These are phyloP conservation scores for Coniosporium tulheliwenetii DNA, from an alignment of 2,329 filamentous ascomycete species.

Conservation along the genomic window DNA sequence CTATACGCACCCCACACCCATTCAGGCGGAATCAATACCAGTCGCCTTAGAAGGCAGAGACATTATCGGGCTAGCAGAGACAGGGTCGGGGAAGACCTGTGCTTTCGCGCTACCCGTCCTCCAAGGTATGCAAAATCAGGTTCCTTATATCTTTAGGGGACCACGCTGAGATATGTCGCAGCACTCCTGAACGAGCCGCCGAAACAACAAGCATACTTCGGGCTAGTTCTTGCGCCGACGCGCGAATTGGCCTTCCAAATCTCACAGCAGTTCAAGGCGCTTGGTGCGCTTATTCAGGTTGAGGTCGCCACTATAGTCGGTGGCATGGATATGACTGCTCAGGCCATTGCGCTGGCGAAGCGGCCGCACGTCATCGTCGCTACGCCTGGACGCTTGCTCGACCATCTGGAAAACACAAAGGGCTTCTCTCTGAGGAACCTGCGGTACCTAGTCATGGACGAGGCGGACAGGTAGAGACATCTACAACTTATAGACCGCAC, in stretches of 20 bases:
- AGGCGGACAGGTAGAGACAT: slow-evolving; percentile 46
- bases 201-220: slow-evolving; percentile 53
- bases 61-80: slow-evolving; percentile 87
- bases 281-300: slow-evolving; percentile 78
- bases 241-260: slow-evolving; percentile 90
- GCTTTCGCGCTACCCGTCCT: slow-evolving; percentile 89
- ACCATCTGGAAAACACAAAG: slow-evolving; percentile 93
- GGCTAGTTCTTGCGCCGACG: slow-evolving; percentile 82
- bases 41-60: slow-evolving; percentile 65
- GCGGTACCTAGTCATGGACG: slow-evolving; percentile 88
- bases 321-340: slow-evolving; percentile 89
- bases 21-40: slow-evolving; percentile 76
- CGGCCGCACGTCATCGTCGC: slow-evolving; percentile 90
- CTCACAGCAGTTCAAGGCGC: slow-evolving; percentile 68
- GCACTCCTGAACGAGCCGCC: slow-evolving; percentile 69
- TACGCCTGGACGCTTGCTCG: slow-evolving; percentile 74
- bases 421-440: slow-evolving; percentile 73
- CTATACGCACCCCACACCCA: slow-evolving; percentile 77
- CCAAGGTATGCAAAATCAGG: slow-evolving; percentile 31
- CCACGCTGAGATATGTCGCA: slow-evolving; percentile 3
- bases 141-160: neutral
- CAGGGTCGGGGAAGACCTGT: slow-evolving; percentile 88
- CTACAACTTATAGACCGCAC: too few relatives aligned
- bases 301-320: slow-evolving; percentile 77
- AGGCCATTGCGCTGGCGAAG: slow-evolving; percentile 84